phyloP scores from a whole-genome alignment of 306 rosid species.

The Cyamopsis tetragonoloba region DNA sequence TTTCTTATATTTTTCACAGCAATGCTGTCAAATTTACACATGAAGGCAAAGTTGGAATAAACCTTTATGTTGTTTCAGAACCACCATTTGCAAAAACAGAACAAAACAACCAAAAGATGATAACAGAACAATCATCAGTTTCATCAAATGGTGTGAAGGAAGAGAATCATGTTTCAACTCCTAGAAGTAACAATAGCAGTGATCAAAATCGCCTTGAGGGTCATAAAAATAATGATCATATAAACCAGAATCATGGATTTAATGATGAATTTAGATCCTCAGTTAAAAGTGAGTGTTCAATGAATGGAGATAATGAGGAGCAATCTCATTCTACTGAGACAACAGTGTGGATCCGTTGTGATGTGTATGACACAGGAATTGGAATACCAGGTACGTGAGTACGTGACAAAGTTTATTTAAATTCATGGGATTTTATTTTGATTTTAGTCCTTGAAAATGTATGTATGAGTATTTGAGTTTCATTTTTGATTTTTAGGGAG shows the following conservation, averaged over 20 bases:
- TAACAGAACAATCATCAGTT: conserved; percentile 31
- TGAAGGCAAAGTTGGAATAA: conserved; percentile 90
- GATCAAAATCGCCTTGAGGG: conserved; percentile 33
- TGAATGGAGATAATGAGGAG: conserved; percentile 49
- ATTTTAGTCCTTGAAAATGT: no score
- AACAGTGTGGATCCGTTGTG: conserved; percentile 86
- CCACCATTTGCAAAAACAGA: conserved; percentile 50
- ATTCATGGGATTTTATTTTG: no score
- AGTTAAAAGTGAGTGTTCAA: conserved; percentile 41
- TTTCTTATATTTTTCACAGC: conserved; percentile 49
- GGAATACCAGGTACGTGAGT: conserved; percentile 93
- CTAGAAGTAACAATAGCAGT: conserved; percentile 25
- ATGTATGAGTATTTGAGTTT: no score
- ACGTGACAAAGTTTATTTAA: not conserved
- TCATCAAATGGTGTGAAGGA: conserved; percentile 47
- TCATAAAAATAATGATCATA: conserved; percentile 33
- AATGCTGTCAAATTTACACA: conserved; percentile 94
- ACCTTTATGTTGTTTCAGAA: conserved; percentile 58
- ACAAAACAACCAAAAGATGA: conserved; percentile 35
- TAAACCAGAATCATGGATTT: conserved; percentile 32
- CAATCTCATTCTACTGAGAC: conserved; percentile 49
- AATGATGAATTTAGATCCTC: conserved; percentile 51
- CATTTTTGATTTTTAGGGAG: no score
- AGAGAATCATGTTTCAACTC: conserved; percentile 37
- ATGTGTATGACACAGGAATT: conserved; percentile 93